Evolutionary conservation across 2,329 filamentous ascomycete genomes (phyloP).

Genomic region (Colletotrichum camelliae): DNA sequence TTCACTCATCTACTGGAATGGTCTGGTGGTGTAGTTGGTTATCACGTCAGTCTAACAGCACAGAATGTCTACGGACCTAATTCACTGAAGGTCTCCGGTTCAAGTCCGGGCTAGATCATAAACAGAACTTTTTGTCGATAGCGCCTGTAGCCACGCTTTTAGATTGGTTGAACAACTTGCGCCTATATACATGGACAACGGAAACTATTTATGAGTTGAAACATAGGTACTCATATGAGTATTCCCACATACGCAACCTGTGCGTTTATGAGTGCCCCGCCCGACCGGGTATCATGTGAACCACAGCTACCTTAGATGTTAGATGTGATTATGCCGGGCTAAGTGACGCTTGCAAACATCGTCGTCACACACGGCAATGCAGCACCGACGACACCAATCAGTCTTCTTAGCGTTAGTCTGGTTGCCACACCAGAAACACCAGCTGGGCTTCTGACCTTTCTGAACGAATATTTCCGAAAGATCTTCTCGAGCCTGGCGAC

Average conservation of each 20-base stretch:
- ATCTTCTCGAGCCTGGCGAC: not conserved
- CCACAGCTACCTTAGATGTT: not conserved
- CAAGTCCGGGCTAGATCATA: constrained; percentile 13
- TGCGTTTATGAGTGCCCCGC: not conserved
- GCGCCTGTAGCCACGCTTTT: rapidly evolving
- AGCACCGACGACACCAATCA: constrained; percentile 16
- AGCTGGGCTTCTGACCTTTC: not conserved
- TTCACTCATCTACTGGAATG: not conserved
- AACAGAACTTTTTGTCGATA: not conserved
- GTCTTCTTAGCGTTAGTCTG: not conserved
- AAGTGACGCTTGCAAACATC: not conserved
- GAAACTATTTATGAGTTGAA: not conserved
- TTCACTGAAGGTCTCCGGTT: constrained; percentile 19
- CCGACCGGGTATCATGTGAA: not conserved
- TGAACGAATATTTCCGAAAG: not conserved
- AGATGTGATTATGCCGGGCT: not conserved
- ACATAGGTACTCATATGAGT: too few species aligned
- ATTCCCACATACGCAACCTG: not conserved
- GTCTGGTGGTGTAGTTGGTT: constrained; percentile 44
- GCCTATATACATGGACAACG: not conserved
- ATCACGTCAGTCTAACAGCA: constrained; percentile 52
- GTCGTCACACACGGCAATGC: not conserved
- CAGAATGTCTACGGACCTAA: not conserved
- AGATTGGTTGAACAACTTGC: not conserved
- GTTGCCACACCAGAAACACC: constrained; percentile 19